A percentile compares a stretch with the other conserved stretches of the same genome.
phyloP scores from a whole-genome alignment of 257 asterid genomes.

The Euphrasia confusa region DNA sequence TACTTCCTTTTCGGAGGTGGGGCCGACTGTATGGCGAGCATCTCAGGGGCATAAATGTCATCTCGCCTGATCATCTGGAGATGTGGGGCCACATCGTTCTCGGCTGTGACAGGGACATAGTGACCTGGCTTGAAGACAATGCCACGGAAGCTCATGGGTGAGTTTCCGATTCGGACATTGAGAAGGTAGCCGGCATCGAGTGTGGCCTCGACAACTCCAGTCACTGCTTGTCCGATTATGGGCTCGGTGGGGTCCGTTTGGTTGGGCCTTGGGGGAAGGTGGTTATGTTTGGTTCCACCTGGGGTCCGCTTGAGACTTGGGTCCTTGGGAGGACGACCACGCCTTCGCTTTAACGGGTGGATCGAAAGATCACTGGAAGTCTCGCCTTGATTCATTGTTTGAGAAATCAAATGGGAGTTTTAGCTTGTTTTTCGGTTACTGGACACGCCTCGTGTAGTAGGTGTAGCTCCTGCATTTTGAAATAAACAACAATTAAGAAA shows the following conservation, averaged over 20 bases:
- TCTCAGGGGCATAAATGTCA: constrained; percentile 35
- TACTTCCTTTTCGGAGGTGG: constrained; percentile 7
- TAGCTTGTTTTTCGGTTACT: constrained; percentile 3
- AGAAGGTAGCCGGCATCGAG: constrained; percentile 86
- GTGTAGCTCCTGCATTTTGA: constrained; percentile 22
- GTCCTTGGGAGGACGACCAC: constrained; percentile 54
- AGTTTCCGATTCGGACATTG: constrained; percentile 64
- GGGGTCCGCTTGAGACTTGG: constrained; percentile 29
- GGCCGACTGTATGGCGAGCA: neutral
- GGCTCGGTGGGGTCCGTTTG: constrained; percentile 27
- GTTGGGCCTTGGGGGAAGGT: constrained; percentile 42
- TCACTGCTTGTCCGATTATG: constrained; percentile 69
- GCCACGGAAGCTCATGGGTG: constrained; percentile 59
- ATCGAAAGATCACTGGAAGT: constrained; percentile 33
- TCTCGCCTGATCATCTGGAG: constrained; percentile 63
- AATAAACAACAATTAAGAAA: neutral
- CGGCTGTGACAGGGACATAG: constrained; percentile 59
- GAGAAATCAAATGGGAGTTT: neutral
- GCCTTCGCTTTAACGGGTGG: constrained; percentile 37
- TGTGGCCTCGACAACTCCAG: constrained; percentile 82
- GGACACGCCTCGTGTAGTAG: constrained; percentile 1
- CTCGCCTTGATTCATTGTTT: constrained; percentile 43
- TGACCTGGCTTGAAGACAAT: constrained; percentile 87
- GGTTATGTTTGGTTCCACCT: constrained; percentile 17
- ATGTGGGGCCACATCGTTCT: constrained; percentile 80